A percentile compares a stretch with the other conserved stretches of the same genome.
phyloP scores from a whole-genome alignment of 139 green algal species.

The Coccomyxa sp. region DNA sequence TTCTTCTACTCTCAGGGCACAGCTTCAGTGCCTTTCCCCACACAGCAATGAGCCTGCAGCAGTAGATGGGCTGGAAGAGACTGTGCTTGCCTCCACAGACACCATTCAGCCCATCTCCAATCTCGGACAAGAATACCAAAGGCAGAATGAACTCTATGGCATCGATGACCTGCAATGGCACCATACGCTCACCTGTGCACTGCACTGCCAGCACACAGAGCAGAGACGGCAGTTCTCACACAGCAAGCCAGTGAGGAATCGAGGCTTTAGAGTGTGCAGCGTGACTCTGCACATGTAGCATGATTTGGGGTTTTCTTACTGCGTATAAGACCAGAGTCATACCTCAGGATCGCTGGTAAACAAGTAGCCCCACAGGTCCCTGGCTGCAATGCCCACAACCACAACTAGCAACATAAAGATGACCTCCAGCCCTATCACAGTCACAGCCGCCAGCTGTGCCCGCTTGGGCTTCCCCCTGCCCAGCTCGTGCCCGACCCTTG shows the following conservation, averaged over 20 bases:
- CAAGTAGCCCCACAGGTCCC: constrained; percentile 28
- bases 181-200: neutral
- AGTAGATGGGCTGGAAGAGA: too few species aligned
- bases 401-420: constrained; percentile 35
- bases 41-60: too few species aligned
- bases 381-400: constrained; percentile 28
- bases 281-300: too few species aligned
- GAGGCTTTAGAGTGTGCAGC: too few species aligned
- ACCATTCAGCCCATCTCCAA: constrained; percentile 13
- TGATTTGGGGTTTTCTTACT: too few species aligned
- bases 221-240: too few species aligned
- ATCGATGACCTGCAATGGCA: constrained; percentile 3
- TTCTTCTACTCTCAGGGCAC: too few species aligned
- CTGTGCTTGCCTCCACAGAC: constrained; percentile 1
- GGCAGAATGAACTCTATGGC: constrained; percentile 8
- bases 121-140: constrained; percentile 7
- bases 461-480: constrained; percentile 40
- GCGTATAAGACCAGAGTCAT: too few species aligned
- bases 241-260: too few species aligned
- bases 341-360: constrained; percentile 34
- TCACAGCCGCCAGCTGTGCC: constrained; percentile 49
- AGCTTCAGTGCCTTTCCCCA: too few species aligned
- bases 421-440: constrained; percentile 7
- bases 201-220: constrained; percentile 7
- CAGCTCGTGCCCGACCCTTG: constrained; percentile 62